phyloP scores from a whole-genome alignment of 768 basidiomycete species.

The Xanthoconium stramineum region DNA sequence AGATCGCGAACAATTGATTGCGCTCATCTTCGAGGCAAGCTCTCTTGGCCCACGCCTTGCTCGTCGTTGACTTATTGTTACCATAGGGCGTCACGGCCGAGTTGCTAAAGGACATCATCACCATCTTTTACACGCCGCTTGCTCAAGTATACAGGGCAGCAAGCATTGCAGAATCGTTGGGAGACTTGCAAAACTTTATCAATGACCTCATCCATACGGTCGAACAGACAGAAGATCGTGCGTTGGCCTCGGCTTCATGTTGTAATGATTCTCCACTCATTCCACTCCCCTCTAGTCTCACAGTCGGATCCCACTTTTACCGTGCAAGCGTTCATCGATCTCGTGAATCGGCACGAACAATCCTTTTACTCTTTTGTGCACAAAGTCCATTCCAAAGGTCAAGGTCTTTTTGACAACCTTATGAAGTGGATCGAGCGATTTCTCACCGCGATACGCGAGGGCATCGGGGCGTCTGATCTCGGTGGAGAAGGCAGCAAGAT shows the following conservation, averaged over 20 bases:
- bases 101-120: slow-evolving; percentile 95
- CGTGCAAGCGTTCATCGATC: slow-evolving; percentile 90
- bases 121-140: slow-evolving; percentile 95
- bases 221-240: slow-evolving; percentile 85
- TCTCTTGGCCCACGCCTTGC: neutral
- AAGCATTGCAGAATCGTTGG: slow-evolving; percentile 90
- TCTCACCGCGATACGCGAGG: slow-evolving; percentile 85
- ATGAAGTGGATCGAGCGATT: slow-evolving; percentile 98
- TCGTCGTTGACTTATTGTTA: slow-evolving; percentile 1
- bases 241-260: slow-evolving; percentile 29
- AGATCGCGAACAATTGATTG: slow-evolving; percentile 90
- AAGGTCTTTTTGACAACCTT: slow-evolving; percentile 86
- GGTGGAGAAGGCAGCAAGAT: slow-evolving; percentile 33
- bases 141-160: slow-evolving; percentile 98
- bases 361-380: slow-evolving; percentile 96
- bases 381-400: slow-evolving; percentile 97
- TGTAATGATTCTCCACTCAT: neutral
- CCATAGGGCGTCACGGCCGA: slow-evolving; percentile 89
- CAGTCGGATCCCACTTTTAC: slow-evolving; percentile 82
- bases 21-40: slow-evolving; percentile 88
- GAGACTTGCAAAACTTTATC: slow-evolving; percentile 90
- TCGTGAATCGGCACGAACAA: slow-evolving; percentile 92
- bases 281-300: slow-evolving; percentile 47
- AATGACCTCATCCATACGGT: slow-evolving; percentile 95
- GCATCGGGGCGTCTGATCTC: slow-evolving; percentile 50